Evolutionary conservation across 1,284 basidiomycete species (phyloP).

Genomic region (Cryptococcus sp.): DNA sequence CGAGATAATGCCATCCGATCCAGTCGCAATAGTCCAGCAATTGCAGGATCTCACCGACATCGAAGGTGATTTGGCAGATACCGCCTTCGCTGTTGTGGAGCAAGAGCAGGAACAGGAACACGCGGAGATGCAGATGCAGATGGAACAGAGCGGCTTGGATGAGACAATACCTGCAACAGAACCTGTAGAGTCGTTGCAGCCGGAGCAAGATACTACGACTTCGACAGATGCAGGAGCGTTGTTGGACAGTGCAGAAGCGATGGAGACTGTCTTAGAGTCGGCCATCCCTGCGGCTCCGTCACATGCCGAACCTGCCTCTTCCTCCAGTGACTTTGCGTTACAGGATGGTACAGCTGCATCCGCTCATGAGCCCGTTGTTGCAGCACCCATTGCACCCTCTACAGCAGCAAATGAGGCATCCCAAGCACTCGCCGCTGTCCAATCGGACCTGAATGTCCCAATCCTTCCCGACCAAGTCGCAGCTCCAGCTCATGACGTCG

Average conservation of each 20-base stretch:
- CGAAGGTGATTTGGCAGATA: constrained; percentile 40
- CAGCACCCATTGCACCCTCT: neutral
- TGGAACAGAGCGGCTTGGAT: neutral
- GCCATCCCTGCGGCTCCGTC: constrained; percentile 17
- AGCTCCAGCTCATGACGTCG: constrained; percentile 17
- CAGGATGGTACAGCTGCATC: neutral
- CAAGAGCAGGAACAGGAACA: constrained; percentile 1
- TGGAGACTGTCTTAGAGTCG: constrained; percentile 27
- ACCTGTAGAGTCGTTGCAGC: neutral
- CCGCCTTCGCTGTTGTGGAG: constrained; percentile 30
- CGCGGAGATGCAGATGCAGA: constrained; percentile 6
- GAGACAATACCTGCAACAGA: neutral
- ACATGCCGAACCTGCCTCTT: neutral
- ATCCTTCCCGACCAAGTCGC: constrained; percentile 18
- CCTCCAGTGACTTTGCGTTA: neutral
- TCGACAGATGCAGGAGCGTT: constrained; percentile 7
- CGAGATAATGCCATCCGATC: constrained; percentile 3
- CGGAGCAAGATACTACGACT: neutral
- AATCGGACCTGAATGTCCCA: constrained; percentile 20
- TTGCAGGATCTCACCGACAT: constrained; percentile 35
- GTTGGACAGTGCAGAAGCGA: constrained; percentile 25
- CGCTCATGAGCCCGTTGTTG: neutral
- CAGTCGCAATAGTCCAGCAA: constrained; percentile 28
- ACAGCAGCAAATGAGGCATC: constrained; percentile 15
- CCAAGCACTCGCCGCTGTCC: constrained; percentile 14